These are phyloP conservation scores for Boletus speciosus DNA, from an alignment of 768 basidiomycete genomes.

Conservation along the genomic window DNA sequence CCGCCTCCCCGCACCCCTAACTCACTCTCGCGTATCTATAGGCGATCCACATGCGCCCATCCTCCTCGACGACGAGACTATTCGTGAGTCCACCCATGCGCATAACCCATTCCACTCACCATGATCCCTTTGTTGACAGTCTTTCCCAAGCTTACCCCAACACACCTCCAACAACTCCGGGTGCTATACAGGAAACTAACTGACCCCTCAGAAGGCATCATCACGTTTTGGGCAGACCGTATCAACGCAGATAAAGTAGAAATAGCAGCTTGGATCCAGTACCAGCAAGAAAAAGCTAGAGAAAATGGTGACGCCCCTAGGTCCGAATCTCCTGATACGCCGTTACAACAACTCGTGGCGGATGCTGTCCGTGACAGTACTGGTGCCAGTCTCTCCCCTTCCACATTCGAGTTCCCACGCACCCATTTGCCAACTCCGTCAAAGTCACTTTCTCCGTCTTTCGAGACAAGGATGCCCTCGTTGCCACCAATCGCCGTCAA, in stretches of 20 bases:
- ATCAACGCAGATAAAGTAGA: conserved; percentile 18
- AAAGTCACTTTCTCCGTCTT: conserved; percentile 22
- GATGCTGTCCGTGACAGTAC: not conserved
- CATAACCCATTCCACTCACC: conserved; percentile 4
- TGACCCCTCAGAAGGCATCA: conserved; percentile 19
- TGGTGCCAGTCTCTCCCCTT: conserved; percentile 18
- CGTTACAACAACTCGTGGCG: not conserved
- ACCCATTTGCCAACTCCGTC: conserved; percentile 31
- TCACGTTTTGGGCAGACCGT: conserved; percentile 27
- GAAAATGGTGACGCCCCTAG: not conserved
- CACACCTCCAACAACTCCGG: conserved; percentile 23
- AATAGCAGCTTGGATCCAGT: conserved; percentile 25
- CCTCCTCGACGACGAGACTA: conserved; percentile 22
- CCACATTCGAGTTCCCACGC: conserved; percentile 1
- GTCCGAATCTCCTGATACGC: conserved; percentile 14
- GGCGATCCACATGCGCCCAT: not conserved
- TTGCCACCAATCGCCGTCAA: conserved; percentile 31
- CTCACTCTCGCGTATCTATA: not conserved
- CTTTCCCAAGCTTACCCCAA: conserved; percentile 25
- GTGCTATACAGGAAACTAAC: conserved; percentile 12
- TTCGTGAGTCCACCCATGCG: conserved; percentile 18
- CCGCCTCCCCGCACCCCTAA: not conserved
- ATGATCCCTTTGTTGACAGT: conserved; percentile 7
- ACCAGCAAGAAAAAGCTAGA: conserved; percentile 27
- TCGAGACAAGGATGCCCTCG: conserved; percentile 18